Conservation (phyloP, 148 eudicot genomes). For the Spergularia bocconei region DNA sequence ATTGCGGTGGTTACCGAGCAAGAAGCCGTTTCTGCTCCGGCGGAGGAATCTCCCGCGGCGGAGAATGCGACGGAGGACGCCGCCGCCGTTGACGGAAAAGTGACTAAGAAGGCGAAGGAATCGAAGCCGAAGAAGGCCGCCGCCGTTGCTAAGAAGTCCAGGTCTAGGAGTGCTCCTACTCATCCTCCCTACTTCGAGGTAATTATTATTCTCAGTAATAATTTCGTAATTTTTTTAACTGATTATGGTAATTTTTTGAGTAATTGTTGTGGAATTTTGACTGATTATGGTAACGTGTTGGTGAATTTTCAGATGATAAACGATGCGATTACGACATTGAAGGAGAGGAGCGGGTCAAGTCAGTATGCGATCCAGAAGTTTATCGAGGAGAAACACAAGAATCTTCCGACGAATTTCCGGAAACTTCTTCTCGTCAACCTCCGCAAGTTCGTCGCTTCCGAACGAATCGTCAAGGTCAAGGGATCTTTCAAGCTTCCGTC, state of each 20-base stretch:
- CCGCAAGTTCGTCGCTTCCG: slow-evolving; percentile 40
- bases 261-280: not conserved
- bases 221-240: not conserved
- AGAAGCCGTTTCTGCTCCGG: slow-evolving; percentile 25
- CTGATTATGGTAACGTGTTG: slow-evolving; percentile 6
- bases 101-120: slow-evolving; percentile 32
- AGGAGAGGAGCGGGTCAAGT: slow-evolving; percentile 66
- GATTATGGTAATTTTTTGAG: not conserved
- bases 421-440: slow-evolving; percentile 42
- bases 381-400: slow-evolving; percentile 57
- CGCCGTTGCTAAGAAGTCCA: slow-evolving; percentile 21
- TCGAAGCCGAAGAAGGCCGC: slow-evolving; percentile 34
- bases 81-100: slow-evolving; percentile 10
- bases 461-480: slow-evolving; percentile 43
- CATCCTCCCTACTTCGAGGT: slow-evolving; percentile 63
- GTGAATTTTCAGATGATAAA: slow-evolving; percentile 38
- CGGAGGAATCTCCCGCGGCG: slow-evolving; percentile 18
- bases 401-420: slow-evolving; percentile 49
- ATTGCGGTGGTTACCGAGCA: slow-evolving; percentile 25
- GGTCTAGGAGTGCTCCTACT: slow-evolving; percentile 24
- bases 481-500: slow-evolving; percentile 49
- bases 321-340: slow-evolving; percentile 52
- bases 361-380: slow-evolving; percentile 58
- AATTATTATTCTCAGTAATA: not conserved
- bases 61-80: slow-evolving; percentile 21